Percentiles rank a stretch among this genome's conserved stretches.
Evolutionary conservation across 2,329 filamentous ascomycete genomes (phyloP).

Genomic region (Penicillium palitans): DNA sequence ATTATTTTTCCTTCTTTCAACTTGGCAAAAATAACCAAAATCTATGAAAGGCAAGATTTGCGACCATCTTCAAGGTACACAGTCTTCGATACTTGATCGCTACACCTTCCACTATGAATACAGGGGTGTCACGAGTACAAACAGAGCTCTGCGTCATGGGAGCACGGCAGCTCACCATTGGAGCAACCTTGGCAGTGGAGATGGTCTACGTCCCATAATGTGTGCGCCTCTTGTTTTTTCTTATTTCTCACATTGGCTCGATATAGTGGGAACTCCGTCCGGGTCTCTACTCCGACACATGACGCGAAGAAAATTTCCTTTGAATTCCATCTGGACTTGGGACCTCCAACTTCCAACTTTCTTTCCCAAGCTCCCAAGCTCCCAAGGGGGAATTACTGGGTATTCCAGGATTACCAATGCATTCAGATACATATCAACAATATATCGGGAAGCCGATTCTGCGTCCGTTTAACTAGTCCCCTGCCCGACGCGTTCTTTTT

Average conservation of each 20-base stretch:
- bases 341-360: too few species aligned
- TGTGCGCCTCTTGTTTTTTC: background rate
- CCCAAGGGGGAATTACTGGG: too few species aligned
- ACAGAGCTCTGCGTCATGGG: slow-evolving; percentile 23
- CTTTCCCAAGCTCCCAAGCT: too few species aligned
- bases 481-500: background rate
- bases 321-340: too few species aligned
- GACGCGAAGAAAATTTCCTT: slow-evolving; percentile 33
- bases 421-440: too few species aligned
- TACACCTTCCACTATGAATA: slow-evolving; percentile 21
- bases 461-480: too few species aligned
- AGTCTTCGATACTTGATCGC: slow-evolving; percentile 15
- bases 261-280: background rate
- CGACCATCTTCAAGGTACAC: slow-evolving; percentile 2
- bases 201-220: background rate
- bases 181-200: slow-evolving; percentile 26
- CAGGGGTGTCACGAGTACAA: slow-evolving; percentile 7
- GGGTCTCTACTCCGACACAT: slow-evolving; percentile 30
- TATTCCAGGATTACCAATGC: too few species aligned
- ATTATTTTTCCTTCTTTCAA: background rate
- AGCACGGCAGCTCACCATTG: slow-evolving; percentile 15
- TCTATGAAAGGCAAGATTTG: slow-evolving; percentile 15
- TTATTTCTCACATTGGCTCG: too few species aligned
- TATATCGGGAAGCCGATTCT: too few species aligned
- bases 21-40: background rate